Conservation (phyloP, 1,284 basidiomycete species). For the Gomphus sp. region DNA sequence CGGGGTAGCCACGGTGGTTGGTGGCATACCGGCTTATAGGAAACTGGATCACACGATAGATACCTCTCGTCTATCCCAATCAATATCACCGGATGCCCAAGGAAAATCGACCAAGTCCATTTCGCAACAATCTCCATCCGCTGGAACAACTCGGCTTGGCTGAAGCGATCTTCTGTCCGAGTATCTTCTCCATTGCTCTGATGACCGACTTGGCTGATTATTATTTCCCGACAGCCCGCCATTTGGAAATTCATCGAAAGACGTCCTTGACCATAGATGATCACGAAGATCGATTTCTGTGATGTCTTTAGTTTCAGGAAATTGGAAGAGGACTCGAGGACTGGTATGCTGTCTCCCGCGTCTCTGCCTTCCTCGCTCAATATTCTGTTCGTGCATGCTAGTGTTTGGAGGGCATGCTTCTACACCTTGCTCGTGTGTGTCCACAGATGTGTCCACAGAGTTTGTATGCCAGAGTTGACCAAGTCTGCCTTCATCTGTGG, state of each 20-base stretch:
- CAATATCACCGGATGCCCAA: background rate
- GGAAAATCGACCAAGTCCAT: background rate
- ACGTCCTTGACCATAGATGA: too few relatives aligned
- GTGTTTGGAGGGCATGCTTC: too few relatives aligned
- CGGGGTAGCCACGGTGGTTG: background rate
- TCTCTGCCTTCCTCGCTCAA: too few relatives aligned
- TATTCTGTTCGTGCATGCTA: too few relatives aligned
- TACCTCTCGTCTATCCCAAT: background rate
- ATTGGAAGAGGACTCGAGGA: too few relatives aligned
- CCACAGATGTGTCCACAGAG: too few relatives aligned
- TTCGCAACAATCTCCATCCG: background rate
- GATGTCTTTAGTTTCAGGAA: too few relatives aligned
- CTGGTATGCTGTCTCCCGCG: too few relatives aligned
- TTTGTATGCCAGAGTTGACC: too few relatives aligned
- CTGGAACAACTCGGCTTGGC: background rate
- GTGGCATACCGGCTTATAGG: background rate
- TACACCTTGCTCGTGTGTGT: too few relatives aligned
- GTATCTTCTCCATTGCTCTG: background rate
- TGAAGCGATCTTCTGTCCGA: background rate
- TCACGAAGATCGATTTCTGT: too few relatives aligned
- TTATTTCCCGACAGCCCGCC: background rate
- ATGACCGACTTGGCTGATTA: background rate
- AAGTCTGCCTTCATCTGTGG: too few relatives aligned
- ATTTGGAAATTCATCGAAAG: background rate
- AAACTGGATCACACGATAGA: background rate